Base-by-base conservation (phyloP, 768 basidiomycete species). In the Lyophyllum shimeji region DNA sequence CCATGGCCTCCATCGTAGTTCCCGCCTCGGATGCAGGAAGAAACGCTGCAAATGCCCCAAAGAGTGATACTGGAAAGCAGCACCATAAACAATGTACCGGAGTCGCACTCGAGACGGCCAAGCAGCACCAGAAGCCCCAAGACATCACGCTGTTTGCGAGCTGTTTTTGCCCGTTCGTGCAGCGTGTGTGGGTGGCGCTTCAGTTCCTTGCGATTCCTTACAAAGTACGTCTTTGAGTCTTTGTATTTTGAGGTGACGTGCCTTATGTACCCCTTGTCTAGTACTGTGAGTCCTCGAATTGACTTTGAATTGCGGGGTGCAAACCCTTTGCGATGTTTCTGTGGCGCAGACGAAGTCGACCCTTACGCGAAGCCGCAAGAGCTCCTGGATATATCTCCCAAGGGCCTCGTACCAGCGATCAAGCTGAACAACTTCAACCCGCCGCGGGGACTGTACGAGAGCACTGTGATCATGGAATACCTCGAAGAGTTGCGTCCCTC, bases 151-250 rank as follows among this genome's bases (percentile, higher is more conserved):
- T 93, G 21, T 92, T 90, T 60, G 84, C 76, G 8, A 79, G 82
- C 50, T 90, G 87, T 65, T 90, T 90, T 64, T 91, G 89, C 65
- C 89, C 89, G 0, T 93, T 92, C 65, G 90, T 92, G 1, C 90
- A 93, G 68, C 78, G 91, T 15, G 88, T 82, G 1, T 94, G 92
- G 91, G 78, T 85, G 18, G 79, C 84, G 0, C 74, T 93, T 27
- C 90, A 93, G 67, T 79, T 81, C 58, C 80, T 90, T 20, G 78
- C 75, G 1, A 81, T 92, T 44, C 81, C 84, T 2, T 93, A 95
- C 72, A 82, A 85, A 66, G 88, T 87, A 54, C 50, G 29, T 20
- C 5, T 29, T 29, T 4, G 29, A 29, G 9, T 9, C 29, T 29
- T 29, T 9, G 4, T 29, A 9, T 29, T 29, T 29, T 9, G 29